Base-by-base conservation (phyloP, 768 basidiomycete genomes). In the Boletus insuetus region DNA sequence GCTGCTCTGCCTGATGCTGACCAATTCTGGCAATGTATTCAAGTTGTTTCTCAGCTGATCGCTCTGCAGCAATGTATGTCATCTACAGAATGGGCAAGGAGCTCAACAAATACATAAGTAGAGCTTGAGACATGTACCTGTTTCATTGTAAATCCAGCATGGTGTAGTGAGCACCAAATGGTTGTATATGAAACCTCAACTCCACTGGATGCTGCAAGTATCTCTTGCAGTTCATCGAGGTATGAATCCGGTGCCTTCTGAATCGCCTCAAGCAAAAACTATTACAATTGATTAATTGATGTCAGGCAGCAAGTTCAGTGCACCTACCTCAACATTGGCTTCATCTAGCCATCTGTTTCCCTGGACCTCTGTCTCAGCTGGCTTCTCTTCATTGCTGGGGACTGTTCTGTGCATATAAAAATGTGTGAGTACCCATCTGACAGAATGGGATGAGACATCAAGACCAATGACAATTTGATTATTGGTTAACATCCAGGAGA, bases 201-300 rank as follows among this genome's bases (percentile, higher is more conserved):
- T 4, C 19, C 17, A 26, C 29, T 47, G 1, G 19, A 20, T 1
- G n/a, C 6, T 2, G 19, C 4, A 1, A 53, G 26, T 38, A 53
- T 41, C 4, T 47, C 46, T 41, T 41, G 52, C 10, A 53, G 38
- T 16, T 53, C 46, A 10, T 53, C 52, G 1, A 53, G 20, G 31
- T 53, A 53, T 1, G 47, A 31, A 26, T 47, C 52, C 2, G 52
- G 32, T 6, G 32, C 17, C 9, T 46, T 37, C n/a, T 17, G 7
- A 2, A 53, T 41, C 3, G 31, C 46, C 2, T 31, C 38, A 6
- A 53, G 13, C 0, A 53, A 6, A 34, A 53, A 45, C 52, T 35
- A 7, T 6, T 34, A 20, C 2, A 19, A 11, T 31, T 5, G 6
- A 44, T 45, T 12, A 13, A 10, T 31, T 17, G 2, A 11, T 6